These are phyloP conservation scores for Neltuma alba DNA, from an alignment of 306 rosid species.

Conservation along the genomic window DNA sequence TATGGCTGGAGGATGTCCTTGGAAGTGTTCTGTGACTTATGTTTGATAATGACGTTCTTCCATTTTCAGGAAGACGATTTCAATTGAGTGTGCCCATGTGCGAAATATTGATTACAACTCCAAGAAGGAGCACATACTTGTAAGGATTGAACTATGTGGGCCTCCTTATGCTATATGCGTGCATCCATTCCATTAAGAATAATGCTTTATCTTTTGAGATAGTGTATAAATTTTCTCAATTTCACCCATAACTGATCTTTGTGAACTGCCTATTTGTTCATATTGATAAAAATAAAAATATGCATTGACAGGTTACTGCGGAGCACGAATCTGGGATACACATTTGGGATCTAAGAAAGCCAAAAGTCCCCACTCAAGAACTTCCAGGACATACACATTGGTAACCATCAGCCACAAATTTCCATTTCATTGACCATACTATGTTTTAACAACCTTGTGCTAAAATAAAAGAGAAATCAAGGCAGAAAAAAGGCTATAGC, in stretches of 20 bases:
- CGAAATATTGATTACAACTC: constrained; percentile 78
- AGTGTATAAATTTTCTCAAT: constrained; percentile 20
- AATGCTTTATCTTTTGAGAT: constrained; percentile 4
- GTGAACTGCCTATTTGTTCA: constrained; percentile 1
- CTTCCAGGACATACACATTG: constrained; percentile 98
- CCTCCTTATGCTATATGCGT: constrained; percentile 6
- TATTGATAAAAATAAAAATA: constrained; percentile 30
- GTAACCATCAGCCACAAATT: constrained; percentile 48
- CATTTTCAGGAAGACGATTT: constrained; percentile 76
- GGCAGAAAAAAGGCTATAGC: constrained; percentile 11
- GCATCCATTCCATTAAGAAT: constrained; percentile 13
- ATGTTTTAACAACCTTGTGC: background rate
- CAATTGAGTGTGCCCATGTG: constrained; percentile 81
- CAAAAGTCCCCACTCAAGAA: constrained; percentile 74
- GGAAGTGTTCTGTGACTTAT: constrained; percentile 21
- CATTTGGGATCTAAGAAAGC: constrained; percentile 93
- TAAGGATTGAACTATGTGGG: constrained; percentile 49
- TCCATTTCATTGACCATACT: constrained; percentile 28
- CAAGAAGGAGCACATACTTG: constrained; percentile 74
- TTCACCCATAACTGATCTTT: background rate
- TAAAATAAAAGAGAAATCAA: background rate
- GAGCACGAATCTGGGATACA: constrained; percentile 89
- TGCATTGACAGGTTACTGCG: constrained; percentile 72
- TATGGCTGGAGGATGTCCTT: background rate
- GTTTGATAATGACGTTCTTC: constrained; percentile 38